phyloP scores from a whole-genome alignment of 2,329 filamentous ascomycete species.

The Tolypocladium capitatum region DNA sequence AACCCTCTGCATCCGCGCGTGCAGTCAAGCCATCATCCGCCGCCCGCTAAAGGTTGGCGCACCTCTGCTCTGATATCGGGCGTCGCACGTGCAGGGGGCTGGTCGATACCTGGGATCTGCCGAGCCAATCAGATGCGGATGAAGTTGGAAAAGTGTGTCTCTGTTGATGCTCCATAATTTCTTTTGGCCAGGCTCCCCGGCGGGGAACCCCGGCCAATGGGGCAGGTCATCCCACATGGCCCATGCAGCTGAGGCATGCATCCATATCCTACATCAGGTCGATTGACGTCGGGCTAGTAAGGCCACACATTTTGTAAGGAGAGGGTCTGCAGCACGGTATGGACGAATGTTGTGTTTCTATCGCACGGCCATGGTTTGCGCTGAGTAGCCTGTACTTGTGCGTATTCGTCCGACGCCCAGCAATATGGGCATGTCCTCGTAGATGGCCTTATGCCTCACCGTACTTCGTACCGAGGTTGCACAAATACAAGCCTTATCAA shows the following conservation, averaged over 20 bases:
- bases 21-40: neutral
- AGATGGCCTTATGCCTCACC: neutral
- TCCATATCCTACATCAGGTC: neutral
- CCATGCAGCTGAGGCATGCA: neutral
- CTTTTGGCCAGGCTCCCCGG: neutral
- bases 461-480: neutral
- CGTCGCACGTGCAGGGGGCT: conserved; percentile 17
- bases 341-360: no score
- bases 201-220: conserved; percentile 1
- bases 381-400: neutral
- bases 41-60: neutral
- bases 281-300: neutral
- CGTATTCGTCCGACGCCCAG: neutral
- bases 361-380: neutral
- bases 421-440: no score
- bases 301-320: no score
- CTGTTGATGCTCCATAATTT: no score
- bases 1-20: neutral
- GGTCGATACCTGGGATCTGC: conserved; percentile 11
- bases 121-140: conserved; percentile 20
- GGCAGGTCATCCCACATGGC: no score
- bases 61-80: conserved; percentile 19
- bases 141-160: conserved; percentile 18
- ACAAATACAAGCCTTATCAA: neutral
- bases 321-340: neutral